Base-by-base conservation (phyloP, 176 grass and related monocot species). In the Thalia dealbata region DNA sequence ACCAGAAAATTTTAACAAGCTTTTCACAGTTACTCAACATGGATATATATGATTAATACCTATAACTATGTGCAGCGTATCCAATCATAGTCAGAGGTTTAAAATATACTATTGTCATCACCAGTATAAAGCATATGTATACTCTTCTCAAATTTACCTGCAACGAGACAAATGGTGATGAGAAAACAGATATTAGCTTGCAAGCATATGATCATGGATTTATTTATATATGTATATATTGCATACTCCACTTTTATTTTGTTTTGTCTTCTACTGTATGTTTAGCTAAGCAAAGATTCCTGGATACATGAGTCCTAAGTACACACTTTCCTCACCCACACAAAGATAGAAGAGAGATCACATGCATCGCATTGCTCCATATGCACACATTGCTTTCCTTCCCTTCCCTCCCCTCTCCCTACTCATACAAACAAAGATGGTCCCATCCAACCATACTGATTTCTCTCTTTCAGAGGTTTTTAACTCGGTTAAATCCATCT, bases 341-440 rank as follows among this genome's bases (percentile, higher is more conserved):
- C 54, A 19, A 9, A 48, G 45, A 48, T 3, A 48, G 0, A n/a
- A 58, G 54, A 23, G 54, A 58, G 52, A 55, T 55, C 52, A 55
- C 52, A 55, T 55, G 52, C 12, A 55, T 14, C 18, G 1, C 50
- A 15, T 13, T n/a, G n/a, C n/a, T n/a, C 4, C 32, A 38, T 4
- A 4, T 38, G 54, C 21, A 48, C 22, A 19, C 5, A n/a, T n/a
- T 63, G 61, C 25, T 63, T 26, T 62, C 59, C 22, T 62, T 23
- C 12, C 24, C n/a, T 26, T 26, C 12, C 13, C 25, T 11, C 61
- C n/a, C n/a, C n/a, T n/a, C n/a, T n/a, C n/a, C n/a, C n/a, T n/a
- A n/a, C n/a, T n/a, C n/a, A n/a, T 28, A 21, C 60, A 63, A 28
- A 7, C 60, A 63, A 63, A n/a, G 26, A 68, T 68, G 65, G 65